These are phyloP conservation scores for Sporobolomyces roseus DNA, from an alignment of 768 basidiomycete species.

Conservation along the genomic window DNA sequence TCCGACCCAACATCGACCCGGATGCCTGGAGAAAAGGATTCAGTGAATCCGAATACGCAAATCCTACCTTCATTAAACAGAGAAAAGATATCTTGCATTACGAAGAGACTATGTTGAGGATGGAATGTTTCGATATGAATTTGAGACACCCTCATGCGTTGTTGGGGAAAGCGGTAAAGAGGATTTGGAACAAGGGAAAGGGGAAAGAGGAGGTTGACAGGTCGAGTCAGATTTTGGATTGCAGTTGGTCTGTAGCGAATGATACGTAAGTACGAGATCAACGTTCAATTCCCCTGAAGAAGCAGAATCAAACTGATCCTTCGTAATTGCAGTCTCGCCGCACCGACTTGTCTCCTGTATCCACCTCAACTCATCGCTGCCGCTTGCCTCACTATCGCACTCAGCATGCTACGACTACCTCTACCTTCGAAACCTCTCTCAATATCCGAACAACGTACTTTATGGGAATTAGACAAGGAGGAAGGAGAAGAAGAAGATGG, in stretches of 20 bases:
- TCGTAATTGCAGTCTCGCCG: constrained; percentile 23
- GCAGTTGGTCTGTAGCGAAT: constrained; percentile 38
- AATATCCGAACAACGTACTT: constrained; percentile 2
- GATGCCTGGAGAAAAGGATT: constrained; percentile 3
- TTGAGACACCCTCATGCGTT: constrained; percentile 42
- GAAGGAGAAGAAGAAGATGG: constrained; percentile 34
- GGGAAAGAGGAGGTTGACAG: background rate
- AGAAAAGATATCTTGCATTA: constrained; percentile 43
- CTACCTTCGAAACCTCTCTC: constrained; percentile 9
- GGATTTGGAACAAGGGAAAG: constrained; percentile 16
- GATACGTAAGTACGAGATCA: constrained; percentile 35
- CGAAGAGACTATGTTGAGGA: constrained; percentile 47
- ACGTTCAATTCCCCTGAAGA: background rate
- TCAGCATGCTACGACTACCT: background rate
- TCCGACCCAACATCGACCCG: background rate
- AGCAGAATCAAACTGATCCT: background rate
- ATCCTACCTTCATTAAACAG: constrained; percentile 15
- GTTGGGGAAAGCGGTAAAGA: constrained; percentile 23
- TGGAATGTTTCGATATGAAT: constrained; percentile 48
- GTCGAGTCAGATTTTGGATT: constrained; percentile 11
- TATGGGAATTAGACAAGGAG: constrained; percentile 13
- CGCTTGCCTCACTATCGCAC: constrained; percentile 34
- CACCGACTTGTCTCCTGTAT: constrained; percentile 43
- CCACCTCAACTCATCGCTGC: constrained; percentile 43
- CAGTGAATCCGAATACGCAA: background rate